Evolutionary conservation across 2,329 filamentous ascomycete genomes (phyloP), one percentile per base, ranked within the genome.

Genomic region (Leptosphaerulina australis): DNA sequence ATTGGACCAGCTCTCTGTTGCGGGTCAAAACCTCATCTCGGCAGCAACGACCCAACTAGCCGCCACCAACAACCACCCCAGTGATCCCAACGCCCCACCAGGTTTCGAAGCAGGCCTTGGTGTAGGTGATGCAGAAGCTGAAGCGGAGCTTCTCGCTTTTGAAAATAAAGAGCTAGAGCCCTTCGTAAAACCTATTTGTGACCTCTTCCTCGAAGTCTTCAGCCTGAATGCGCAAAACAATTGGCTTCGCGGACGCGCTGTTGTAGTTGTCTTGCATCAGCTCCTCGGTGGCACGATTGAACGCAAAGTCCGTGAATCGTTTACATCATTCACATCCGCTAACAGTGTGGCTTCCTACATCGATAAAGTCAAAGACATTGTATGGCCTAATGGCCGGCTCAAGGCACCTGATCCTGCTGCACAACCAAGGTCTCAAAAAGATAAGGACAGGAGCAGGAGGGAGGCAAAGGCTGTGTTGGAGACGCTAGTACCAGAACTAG

Each of bases 151-250:
- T 38, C 90, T 92, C 50, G 93, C 93, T 0, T 97, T 96, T 65
- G 93, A 97, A 73, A 87, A 70, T 38, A 69, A 71, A 55, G 91
- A 96, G 63, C 80, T 91, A 2, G 91, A 96, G 68, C 94, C 94
- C 1, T 97, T 99, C 66, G 94, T 99, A 64, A 99, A 97, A 70
- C 95, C 94, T 3, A 97, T 99, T 55, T 97, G 92, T 73, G 94
- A 99, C 72, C 87, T 99, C 53, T 99, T 99, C 74, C 83, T 99
- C 12, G 94, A 99, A 70, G 84, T 91, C 0, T 99, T 99, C 67
- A 92, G 96, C 67, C 82, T 99, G 29, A 96, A 97, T 71, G 87
- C 88, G 53, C 92, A 93, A 30, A 97, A 95, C 74, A 97, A 96
- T 72, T 99, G 94, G 95, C 84, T 99, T 3, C 88, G 95, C 30